Percentiles rank a stretch among this genome's conserved stretches.
Conservation (phyloP, 1,284 basidiomycete species). For the Boletus albobrunnescens region DNA sequence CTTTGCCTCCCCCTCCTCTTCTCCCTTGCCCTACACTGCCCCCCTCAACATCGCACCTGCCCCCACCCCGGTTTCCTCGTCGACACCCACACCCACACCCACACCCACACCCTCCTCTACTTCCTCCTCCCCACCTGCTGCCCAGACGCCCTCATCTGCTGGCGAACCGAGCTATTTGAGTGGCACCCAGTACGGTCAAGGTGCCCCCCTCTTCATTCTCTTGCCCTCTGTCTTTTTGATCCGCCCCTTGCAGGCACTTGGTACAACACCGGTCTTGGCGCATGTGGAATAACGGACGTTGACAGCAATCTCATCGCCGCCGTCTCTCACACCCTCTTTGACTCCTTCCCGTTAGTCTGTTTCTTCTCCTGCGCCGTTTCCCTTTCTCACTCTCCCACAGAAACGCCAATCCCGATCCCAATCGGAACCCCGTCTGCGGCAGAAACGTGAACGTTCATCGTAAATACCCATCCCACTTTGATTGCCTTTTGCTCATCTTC, state of each 20-base stretch:
- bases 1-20: too few relatives aligned
- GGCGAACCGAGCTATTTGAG: slow-evolving; percentile 34
- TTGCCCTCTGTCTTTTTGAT: neutral
- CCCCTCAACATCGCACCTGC: slow-evolving; percentile 17
- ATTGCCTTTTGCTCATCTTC: neutral
- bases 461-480: slow-evolving; percentile 19
- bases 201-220: slow-evolving; percentile 26
- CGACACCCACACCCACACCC: slow-evolving; percentile 14
- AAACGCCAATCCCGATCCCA: slow-evolving; percentile 51
- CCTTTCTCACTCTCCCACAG: slow-evolving; percentile 31
- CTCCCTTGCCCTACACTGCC: too few relatives aligned
- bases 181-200: slow-evolving; percentile 51
- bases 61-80: neutral
- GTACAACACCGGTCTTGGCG: slow-evolving; percentile 60
- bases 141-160: slow-evolving; percentile 16
- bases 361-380: neutral
- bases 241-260: slow-evolving; percentile 43
- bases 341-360: slow-evolving; percentile 54
- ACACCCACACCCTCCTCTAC: slow-evolving; percentile 16
- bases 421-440: slow-evolving; percentile 60
- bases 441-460: slow-evolving; percentile 44
- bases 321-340: slow-evolving; percentile 55
- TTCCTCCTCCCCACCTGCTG: slow-evolving; percentile 15
- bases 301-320: slow-evolving; percentile 59
- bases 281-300: slow-evolving; percentile 62